Conservation (phyloP, 768 basidiomycete species). For the Aureoboletus auriporus region DNA sequence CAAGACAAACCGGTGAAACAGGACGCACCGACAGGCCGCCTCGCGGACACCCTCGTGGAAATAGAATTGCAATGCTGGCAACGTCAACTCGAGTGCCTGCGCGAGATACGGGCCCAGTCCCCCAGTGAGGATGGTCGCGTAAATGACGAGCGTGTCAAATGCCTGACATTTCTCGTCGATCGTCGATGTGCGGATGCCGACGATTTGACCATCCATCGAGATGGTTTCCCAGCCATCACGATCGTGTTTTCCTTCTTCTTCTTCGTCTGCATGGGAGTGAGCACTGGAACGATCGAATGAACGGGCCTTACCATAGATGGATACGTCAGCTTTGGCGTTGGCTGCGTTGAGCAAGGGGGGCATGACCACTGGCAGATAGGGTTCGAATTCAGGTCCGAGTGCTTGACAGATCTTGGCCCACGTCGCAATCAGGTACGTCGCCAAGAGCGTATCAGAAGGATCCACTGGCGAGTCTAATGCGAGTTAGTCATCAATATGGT, state of each 20-base stretch:
- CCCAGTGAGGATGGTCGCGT: slow-evolving; percentile 63
- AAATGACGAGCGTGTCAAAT: slow-evolving; percentile 81
- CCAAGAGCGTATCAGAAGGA: slow-evolving; percentile 65
- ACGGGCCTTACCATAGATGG: slow-evolving; percentile 51
- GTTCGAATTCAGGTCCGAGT: slow-evolving; percentile 79
- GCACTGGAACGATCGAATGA: background rate
- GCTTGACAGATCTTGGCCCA: slow-evolving; percentile 91
- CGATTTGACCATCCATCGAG: slow-evolving; percentile 68
- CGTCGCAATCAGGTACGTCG: slow-evolving; percentile 76
- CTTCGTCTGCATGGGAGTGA: slow-evolving; percentile 39
- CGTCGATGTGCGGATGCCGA: slow-evolving; percentile 74
- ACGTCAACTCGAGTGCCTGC: slow-evolving; percentile 65
- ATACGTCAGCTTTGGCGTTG: slow-evolving; percentile 75
- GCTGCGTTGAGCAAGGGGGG: slow-evolving; percentile 72
- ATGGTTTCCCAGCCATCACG: slow-evolving; percentile 80
- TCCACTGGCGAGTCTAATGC: slow-evolving; percentile 59
- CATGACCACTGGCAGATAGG: slow-evolving; percentile 83
- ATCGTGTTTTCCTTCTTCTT: slow-evolving; percentile 50
- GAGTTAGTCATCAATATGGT: background rate
- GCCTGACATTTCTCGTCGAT: slow-evolving; percentile 89
- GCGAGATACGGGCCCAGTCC: slow-evolving; percentile 70
- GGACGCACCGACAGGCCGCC: slow-evolving; percentile 49
- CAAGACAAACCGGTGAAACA: too few relatives aligned
- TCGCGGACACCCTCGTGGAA: slow-evolving; percentile 86
- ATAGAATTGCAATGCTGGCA: slow-evolving; percentile 69